phyloP scores from a whole-genome alignment of 768 basidiomycete genomes.

The Boletellus ananiceps region DNA sequence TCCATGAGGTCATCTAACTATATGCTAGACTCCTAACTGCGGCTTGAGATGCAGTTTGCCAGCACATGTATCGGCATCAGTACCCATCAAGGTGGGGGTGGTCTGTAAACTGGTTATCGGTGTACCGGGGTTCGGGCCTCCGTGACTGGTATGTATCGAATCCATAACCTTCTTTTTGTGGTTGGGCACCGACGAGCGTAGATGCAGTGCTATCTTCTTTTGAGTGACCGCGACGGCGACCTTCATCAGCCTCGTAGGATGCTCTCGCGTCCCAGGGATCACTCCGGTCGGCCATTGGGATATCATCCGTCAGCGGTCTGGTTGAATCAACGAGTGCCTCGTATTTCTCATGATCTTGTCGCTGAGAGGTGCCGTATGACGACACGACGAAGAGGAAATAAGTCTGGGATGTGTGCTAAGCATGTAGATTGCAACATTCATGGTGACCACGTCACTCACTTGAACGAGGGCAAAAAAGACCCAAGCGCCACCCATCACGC shows the following conservation, averaged over 20 bases:
- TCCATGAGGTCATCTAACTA: conserved; percentile 2
- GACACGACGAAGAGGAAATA: conserved; percentile 47
- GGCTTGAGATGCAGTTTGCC: neutral
- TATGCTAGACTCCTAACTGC: conserved; percentile 1
- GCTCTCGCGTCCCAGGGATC: conserved; percentile 69
- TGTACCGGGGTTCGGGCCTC: conserved; percentile 30
- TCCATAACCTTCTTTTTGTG: conserved; percentile 41
- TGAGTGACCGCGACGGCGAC: conserved; percentile 42
- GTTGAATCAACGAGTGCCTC: conserved; percentile 63
- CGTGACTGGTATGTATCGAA: conserved; percentile 22
- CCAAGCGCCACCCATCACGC: conserved; percentile 90
- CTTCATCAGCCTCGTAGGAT: conserved; percentile 39
- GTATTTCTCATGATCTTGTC: conserved; percentile 77
- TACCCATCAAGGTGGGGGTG: conserved; percentile 47
- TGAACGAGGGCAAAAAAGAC: conserved; percentile 73
- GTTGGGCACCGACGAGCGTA: conserved; percentile 49
- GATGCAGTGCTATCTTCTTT: conserved; percentile 57
- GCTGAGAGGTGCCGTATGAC: conserved; percentile 70
- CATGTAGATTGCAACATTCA: neutral
- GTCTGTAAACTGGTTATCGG: conserved; percentile 27
- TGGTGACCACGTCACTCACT: conserved; percentile 38
- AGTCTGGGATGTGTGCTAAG: conserved; percentile 34
- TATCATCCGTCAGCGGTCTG: conserved; percentile 51
- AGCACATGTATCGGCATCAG: conserved; percentile 9
- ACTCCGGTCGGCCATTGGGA: conserved; percentile 58